Evolutionary conservation across 2,329 filamentous ascomycete species (phyloP).

Genomic region (Teratosphaeria gauchensis): DNA sequence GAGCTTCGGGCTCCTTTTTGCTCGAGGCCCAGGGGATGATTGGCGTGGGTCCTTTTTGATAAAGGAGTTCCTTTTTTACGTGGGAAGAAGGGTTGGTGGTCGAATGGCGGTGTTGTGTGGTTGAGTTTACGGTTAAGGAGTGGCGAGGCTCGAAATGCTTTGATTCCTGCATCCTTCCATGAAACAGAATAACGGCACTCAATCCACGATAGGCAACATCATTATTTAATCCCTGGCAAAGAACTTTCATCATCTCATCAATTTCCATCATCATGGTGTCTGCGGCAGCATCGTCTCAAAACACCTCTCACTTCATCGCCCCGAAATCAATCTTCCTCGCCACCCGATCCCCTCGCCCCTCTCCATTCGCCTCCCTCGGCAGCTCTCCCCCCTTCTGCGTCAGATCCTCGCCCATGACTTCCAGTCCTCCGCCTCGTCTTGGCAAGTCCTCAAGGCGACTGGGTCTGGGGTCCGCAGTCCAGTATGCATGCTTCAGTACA

Average conservation of each 20-base stretch:
- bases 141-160: too few species aligned
- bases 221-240: background rate
- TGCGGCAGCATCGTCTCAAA: background rate
- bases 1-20: too few species aligned
- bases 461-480: slow-evolving; percentile 72
- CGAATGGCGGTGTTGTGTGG: too few species aligned
- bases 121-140: too few species aligned
- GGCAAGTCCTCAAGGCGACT: slow-evolving; percentile 76
- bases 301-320: background rate
- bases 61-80: too few species aligned
- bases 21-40: too few species aligned
- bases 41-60: too few species aligned
- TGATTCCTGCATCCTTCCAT: too few species aligned
- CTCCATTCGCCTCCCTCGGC: slow-evolving; percentile 40
- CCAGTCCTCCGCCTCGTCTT: slow-evolving; percentile 60
- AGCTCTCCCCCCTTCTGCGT: slow-evolving; percentile 65
- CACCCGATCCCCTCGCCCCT: slow-evolving; percentile 59
- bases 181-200: too few species aligned
- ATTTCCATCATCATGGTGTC: background rate
- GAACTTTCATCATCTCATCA: background rate
- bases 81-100: too few species aligned
- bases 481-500: slow-evolving; percentile 77
- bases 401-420: slow-evolving; percentile 73
- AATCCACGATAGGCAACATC: background rate
- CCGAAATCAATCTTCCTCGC: slow-evolving; percentile 77